Conservation (phyloP, 495 filamentous ascomycete species). For the Usnea hakonensis region DNA sequence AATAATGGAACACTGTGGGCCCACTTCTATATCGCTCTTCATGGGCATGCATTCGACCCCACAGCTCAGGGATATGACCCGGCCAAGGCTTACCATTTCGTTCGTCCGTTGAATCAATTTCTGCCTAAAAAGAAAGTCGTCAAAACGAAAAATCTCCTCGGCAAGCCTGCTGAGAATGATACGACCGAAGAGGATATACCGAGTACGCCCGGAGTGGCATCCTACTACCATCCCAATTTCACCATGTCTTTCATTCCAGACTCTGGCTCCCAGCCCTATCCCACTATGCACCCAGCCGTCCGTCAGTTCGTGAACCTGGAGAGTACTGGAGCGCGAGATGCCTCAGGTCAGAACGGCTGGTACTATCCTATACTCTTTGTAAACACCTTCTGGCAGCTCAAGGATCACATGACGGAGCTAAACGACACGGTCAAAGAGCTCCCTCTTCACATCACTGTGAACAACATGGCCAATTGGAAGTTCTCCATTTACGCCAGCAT, state of each 20-base stretch:
- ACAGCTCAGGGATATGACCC: conserved; percentile 60
- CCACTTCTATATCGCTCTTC: conserved; percentile 79
- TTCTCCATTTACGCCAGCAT: conserved; percentile 76
- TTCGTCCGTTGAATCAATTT: conserved; percentile 79
- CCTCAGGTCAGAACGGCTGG: conserved; percentile 82
- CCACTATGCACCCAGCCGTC: conserved; percentile 62
- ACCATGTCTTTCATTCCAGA: conserved; percentile 83
- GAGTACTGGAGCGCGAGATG: conserved; percentile 63
- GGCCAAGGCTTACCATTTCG: conserved; percentile 69
- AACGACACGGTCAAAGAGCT: conserved; percentile 84
- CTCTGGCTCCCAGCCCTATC: conserved; percentile 56
- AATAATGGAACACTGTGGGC: conserved; percentile 90
- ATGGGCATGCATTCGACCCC: conserved; percentile 70
- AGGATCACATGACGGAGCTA: conserved; percentile 78
- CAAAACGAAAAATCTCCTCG: conserved; percentile 85
- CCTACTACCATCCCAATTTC: conserved; percentile 93
- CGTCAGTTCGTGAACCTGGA: conserved; percentile 75
- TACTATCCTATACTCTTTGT: conserved; percentile 89
- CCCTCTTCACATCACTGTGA: conserved; percentile 76
- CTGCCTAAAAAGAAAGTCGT: conserved; percentile 81
- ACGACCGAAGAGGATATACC: conserved; percentile 42
- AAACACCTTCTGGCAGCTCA: conserved; percentile 97
- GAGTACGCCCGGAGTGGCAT: conserved; percentile 59
- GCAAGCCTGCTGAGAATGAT: conserved; percentile 45
- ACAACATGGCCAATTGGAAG: conserved; percentile 83